Evolutionary conservation across 441 rosid genomes (phyloP), one percentile per base, ranked within the genome.

Genomic region (Erodium texanum): DNA sequence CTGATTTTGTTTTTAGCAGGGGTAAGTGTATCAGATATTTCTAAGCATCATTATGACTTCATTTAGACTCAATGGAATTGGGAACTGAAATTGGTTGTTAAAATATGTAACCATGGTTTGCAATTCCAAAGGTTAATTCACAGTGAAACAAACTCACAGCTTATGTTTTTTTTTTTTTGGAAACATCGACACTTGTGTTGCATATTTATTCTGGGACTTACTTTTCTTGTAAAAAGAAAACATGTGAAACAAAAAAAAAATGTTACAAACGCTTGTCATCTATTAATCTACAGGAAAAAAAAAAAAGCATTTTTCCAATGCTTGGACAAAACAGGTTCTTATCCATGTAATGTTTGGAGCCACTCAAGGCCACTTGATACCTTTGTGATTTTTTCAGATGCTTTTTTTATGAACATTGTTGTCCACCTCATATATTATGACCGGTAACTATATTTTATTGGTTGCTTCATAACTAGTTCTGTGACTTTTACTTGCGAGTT

Each of bases 41-140:
- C 61, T 19, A 10, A 10, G 20, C 14, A 56, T 18, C 61, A 56
- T 8, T 56, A 22, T 19, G 12, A 56, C 62, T 56, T 56, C 24
- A 56, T 8, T 56, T 56, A 3, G 27, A 56, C 11, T 4, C 24
- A 56, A 54, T 54, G 62, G 62, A 54, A 54, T 19, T 7, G 62
- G 62, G 24, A 54, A 54, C 12, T 54, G 62, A 10, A 54, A 54
- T 54, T 9, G 24, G 61, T 54, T 54, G 24, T 54, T 54, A 18
- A 54, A 54, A 18, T 54, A 54, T 54, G 7, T 18, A 0, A 18
- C 61, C 5, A 20, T 14, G 24, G 61, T 54, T 20, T 54, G 61
- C 61, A 52, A 52, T 54, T 54, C 61, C 24, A 54, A 54, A 16
- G 61, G 23, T 16, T 54, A 54, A 54, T 54, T 54, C 23, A 54